phyloP scores from a whole-genome alignment of 805 yeast genomes.

The Kluyveromyces siamensis region DNA sequence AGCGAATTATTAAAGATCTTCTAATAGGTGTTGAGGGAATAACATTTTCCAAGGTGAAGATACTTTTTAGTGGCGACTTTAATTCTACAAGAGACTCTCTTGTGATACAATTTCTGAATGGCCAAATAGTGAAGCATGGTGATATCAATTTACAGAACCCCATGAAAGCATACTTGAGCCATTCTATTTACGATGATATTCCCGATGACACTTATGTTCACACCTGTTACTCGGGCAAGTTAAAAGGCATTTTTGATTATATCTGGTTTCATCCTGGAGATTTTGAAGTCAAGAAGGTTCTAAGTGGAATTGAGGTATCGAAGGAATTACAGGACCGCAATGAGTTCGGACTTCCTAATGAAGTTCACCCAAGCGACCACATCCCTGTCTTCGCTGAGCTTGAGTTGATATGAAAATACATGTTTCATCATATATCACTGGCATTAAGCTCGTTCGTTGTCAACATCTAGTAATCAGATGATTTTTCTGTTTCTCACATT shows the following conservation, averaged over 20 bases:
- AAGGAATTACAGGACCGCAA: conserved; percentile 14
- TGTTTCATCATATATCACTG: not conserved
- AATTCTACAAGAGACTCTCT: conserved; percentile 43
- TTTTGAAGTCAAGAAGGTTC: conserved; percentile 34
- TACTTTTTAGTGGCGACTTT: conserved; percentile 48
- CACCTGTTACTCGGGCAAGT: conserved; percentile 42
- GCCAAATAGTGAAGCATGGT: conserved; percentile 23
- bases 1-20: conserved; percentile 18
- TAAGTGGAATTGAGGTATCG: conserved; percentile 37
- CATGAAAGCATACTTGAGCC: conserved; percentile 26
- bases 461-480: too few species aligned
- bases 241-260: conserved; percentile 48
- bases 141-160: conserved; percentile 25
- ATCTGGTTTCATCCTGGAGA: conserved; percentile 42
- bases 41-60: conserved; percentile 24
- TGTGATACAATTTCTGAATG: conserved; percentile 37
- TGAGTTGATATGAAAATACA: not conserved
- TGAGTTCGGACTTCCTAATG: conserved; percentile 43
- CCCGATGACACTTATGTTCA: conserved; percentile 25
- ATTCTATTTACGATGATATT: conserved; percentile 25
- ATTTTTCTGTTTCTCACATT: too few species aligned
- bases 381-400: conserved; percentile 33
- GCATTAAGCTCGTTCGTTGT: too few species aligned
- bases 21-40: conserved; percentile 15
- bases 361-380: conserved; percentile 50